Evolutionary conservation across 208 protist species (phyloP).

Genomic region (Porcisia hertigi): DNA sequence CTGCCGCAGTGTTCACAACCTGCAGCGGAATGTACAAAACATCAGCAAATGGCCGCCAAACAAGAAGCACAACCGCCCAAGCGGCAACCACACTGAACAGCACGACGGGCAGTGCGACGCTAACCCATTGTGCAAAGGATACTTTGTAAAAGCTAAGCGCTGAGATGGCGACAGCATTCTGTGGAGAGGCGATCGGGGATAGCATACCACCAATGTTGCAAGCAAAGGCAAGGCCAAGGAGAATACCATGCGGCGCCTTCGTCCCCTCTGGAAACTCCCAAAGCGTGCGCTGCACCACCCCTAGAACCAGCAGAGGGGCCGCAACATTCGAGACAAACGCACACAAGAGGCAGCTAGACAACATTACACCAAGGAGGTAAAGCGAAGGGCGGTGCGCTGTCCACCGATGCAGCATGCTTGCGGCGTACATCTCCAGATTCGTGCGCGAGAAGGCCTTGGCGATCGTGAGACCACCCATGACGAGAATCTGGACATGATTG

Average conservation of each 20-base stretch:
- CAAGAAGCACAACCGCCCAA: constrained; percentile 81
- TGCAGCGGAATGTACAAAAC: constrained; percentile 87
- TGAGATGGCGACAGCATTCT: constrained; percentile 93
- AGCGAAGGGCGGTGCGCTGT: constrained; percentile 76
- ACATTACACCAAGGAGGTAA: constrained; percentile 92
- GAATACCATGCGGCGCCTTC: constrained; percentile 80
- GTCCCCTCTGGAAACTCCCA: constrained; percentile 88
- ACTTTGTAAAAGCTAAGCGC: constrained; percentile 79
- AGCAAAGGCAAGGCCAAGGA: constrained; percentile 92
- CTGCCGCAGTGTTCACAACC: constrained; percentile 66
- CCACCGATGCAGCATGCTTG: constrained; percentile 66
- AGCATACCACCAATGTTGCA: constrained; percentile 96
- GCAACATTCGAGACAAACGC: constrained; percentile 93
- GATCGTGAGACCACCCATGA: constrained; percentile 92
- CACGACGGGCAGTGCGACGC: constrained; percentile 82
- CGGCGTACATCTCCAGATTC: constrained; percentile 88
- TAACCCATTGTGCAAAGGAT: constrained; percentile 85
- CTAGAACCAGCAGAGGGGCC: constrained; percentile 86
- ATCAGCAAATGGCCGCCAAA: constrained; percentile 88
- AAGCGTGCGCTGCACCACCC: constrained; percentile 85
- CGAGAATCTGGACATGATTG: constrained; percentile 91
- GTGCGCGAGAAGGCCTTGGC: constrained; percentile 85
- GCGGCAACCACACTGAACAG: constrained; percentile 56
- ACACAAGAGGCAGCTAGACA: constrained; percentile 79
- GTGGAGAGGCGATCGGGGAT: constrained; percentile 93